These are phyloP conservation scores for Parathielavia appendiculata DNA, from an alignment of 495 filamentous ascomycete species.

Conservation along the genomic window DNA sequence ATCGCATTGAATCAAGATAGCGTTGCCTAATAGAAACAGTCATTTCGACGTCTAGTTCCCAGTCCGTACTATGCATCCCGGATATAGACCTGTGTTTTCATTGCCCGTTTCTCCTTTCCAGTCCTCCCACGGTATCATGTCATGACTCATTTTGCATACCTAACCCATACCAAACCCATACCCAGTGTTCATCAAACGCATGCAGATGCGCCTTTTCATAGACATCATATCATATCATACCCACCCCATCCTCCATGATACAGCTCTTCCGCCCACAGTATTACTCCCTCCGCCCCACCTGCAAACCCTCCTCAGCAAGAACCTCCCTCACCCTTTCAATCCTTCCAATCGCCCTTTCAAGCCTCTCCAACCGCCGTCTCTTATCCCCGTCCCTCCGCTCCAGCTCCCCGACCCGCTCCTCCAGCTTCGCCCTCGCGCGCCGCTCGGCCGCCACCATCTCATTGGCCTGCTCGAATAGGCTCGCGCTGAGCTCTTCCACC, in stretches of 20 bases:
- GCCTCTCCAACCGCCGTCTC: constrained; percentile 59
- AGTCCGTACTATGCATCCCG: neutral
- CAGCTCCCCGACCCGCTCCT: constrained; percentile 65
- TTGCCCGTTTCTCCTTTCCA: too few relatives aligned
- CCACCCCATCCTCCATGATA: neutral
- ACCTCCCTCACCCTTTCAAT: constrained; percentile 67
- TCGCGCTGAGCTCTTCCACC: constrained; percentile 81
- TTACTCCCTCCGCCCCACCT: neutral
- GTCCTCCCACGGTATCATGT: too few relatives aligned
- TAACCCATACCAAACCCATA: too few relatives aligned
- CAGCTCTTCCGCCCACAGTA: neutral
- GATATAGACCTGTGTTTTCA: neutral
- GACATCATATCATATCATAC: too few relatives aligned
- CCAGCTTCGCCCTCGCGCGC: constrained; percentile 69
- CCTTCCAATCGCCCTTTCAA: constrained; percentile 75
- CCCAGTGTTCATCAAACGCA: too few relatives aligned
- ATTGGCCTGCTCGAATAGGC: constrained; percentile 89
- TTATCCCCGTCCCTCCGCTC: constrained; percentile 69
- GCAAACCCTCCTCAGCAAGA: constrained; percentile 4
- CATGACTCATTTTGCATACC: too few relatives aligned
- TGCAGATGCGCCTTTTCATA: too few relatives aligned
- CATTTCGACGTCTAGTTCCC: neutral
- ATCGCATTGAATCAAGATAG: neutral
- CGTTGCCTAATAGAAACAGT: neutral
- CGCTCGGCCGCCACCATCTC: constrained; percentile 95